A percentile compares a stretch with the other conserved stretches of the same genome.
Conservation (phyloP, 2,329 filamentous ascomycete genomes). For the Alternaria incomplexa region DNA sequence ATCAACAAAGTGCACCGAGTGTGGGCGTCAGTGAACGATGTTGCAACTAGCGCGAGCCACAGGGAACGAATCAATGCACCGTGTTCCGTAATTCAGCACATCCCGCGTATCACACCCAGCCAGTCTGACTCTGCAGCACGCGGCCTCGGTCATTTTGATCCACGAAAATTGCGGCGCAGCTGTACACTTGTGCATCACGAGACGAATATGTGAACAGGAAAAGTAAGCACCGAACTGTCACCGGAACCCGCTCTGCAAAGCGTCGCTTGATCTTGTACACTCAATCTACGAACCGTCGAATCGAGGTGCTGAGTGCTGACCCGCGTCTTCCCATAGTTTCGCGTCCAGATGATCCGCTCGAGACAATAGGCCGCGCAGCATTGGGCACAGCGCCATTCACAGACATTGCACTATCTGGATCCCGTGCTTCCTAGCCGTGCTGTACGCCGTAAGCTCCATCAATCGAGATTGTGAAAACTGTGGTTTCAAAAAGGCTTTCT, state of each 20-base stretch:
- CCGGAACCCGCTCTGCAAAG: conserved; percentile 13
- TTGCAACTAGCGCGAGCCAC: conserved; percentile 13
- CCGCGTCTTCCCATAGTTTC: conserved; percentile 14
- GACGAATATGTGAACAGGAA: conserved; percentile 20
- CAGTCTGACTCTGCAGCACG: conserved; percentile 30
- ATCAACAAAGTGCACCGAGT: conserved; percentile 4
- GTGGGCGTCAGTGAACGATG: conserved; percentile 8
- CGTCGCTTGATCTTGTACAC: conserved; percentile 17
- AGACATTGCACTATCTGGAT: conserved; percentile 19
- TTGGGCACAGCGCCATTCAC: conserved; percentile 13
- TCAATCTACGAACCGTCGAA: conserved; percentile 24
- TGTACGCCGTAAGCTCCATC: conserved; percentile 22
- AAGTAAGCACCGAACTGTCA: conserved; percentile 30
- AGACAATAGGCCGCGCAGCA: conserved; percentile 4
- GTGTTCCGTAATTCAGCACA: conserved; percentile 25
- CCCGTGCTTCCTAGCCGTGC: conserved; percentile 18
- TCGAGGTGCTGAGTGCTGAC: conserved; percentile 25
- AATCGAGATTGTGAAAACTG: conserved; percentile 32
- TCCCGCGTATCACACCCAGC: conserved; percentile 34
- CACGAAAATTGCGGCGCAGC: conserved; percentile 26
- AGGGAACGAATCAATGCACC: conserved; percentile 11
- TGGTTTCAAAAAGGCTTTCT: conserved; percentile 31
- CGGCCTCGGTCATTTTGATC: conserved; percentile 28
- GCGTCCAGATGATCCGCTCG: conserved; percentile 11
- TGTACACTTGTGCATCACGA: conserved; percentile 39